phyloP scores from a whole-genome alignment of 2,329 filamentous ascomycete species.

The Xylariaceae sp. region DNA sequence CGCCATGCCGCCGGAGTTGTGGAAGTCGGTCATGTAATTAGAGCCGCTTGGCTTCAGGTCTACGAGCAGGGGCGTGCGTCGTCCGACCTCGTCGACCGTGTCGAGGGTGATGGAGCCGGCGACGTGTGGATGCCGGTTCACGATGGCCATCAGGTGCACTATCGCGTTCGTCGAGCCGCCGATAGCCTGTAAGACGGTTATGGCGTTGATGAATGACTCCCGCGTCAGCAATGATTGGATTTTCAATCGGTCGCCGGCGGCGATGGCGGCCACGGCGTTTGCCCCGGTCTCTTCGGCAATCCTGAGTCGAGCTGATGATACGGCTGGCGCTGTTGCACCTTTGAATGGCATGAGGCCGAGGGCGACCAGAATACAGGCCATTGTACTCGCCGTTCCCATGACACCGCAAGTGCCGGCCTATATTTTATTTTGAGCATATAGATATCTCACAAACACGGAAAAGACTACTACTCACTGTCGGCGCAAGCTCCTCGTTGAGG shows the following conservation, averaged over 20 bases:
- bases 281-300: conserved; percentile 75
- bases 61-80: conserved; percentile 78
- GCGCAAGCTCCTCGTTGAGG: conserved; percentile 73
- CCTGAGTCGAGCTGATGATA: conserved; percentile 76
- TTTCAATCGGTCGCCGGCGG: conserved; percentile 66
- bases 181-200: conserved; percentile 83
- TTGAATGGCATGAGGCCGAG: conserved; percentile 80
- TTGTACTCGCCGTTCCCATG: conserved; percentile 91
- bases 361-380: conserved; percentile 81
- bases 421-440: conserved; percentile 4
- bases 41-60: conserved; percentile 85
- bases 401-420: conserved; percentile 80
- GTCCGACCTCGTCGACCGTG: conserved; percentile 77
- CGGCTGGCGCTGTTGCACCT: conserved; percentile 77
- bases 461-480: conserved; percentile 60
- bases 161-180: conserved; percentile 86
- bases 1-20: conserved; percentile 83
- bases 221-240: conserved; percentile 73
- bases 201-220: conserved; percentile 79
- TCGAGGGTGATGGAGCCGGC: conserved; percentile 67
- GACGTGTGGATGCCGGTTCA: conserved; percentile 70
- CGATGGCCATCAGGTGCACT: conserved; percentile 84
- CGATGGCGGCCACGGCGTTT: conserved; percentile 67
- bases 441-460: neutral
- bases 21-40: conserved; percentile 89